Evolutionary conservation across 257 asterid genomes (phyloP).

Genomic region (Petrea volubilis): DNA sequence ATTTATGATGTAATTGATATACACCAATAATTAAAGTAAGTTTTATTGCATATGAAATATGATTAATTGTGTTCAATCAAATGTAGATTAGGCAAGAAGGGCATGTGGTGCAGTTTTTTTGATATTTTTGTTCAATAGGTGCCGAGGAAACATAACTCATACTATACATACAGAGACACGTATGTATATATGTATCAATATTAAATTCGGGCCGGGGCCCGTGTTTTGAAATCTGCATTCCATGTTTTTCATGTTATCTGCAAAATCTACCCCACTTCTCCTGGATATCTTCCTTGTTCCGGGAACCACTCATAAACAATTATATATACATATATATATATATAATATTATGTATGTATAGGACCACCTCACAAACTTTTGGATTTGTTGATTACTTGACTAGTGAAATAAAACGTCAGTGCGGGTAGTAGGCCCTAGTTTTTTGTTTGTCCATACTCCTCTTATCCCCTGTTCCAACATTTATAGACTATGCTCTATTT

Average conservation of each 20-base stretch:
- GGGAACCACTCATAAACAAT: not conserved
- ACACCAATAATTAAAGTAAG: too few relatives aligned
- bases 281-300: constrained; percentile 1
- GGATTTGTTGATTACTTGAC: not conserved
- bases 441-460: too few relatives aligned
- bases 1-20: too few relatives aligned
- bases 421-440: not conserved
- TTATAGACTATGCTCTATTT: too few relatives aligned
- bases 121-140: too few relatives aligned
- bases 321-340: too few relatives aligned
- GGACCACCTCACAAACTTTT: not conserved
- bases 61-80: too few relatives aligned
- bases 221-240: not conserved
- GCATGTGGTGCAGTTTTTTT: too few relatives aligned
- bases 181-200: not conserved
- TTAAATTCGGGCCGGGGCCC: not conserved
- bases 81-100: too few relatives aligned
- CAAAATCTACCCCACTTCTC: constrained; percentile 10
- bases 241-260: constrained; percentile 13
- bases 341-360: not conserved
- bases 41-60: too few relatives aligned
- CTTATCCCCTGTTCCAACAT: too few relatives aligned
- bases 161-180: not conserved
- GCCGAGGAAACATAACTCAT: too few relatives aligned
- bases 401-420: not conserved